Evolutionary conservation across 768 basidiomycete species (phyloP), one percentile per base, ranked within the genome.

Genomic region (Sporobolomyces pararoseus): DNA sequence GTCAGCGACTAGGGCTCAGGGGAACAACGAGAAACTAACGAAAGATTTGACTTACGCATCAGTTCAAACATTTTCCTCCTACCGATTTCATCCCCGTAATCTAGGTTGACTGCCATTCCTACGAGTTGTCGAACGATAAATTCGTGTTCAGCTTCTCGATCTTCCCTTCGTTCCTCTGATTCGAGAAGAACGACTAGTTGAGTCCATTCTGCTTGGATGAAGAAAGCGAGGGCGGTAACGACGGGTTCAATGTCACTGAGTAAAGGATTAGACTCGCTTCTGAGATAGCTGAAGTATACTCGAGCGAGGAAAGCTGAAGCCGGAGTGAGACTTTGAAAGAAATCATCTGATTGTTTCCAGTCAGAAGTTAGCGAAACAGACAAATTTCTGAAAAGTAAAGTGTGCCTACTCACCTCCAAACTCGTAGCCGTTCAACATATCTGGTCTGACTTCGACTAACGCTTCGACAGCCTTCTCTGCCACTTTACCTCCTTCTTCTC

Each of bases 41-140:
- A 46, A 16, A 42, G 23, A 35, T 5, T 13, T 16, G 19, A 86
- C 89, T 79, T 70, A 89, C 91, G 86, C 75, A 94, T 86, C 37
- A 94, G 86, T 58, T 85, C 83, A 76, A 89, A 89, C 88, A 93
- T 92, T 80, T 89, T 89, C 67, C 91, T 81, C 68, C 91, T 81
- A 5, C 95, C 94, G 68, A 89, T 89, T 79, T 96, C 92, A 80
- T 98, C 95, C 0, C 87, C 85, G 75, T 94, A 97, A 79, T 97
- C 94, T 32, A 92, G 82, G 69, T 88, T 85, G 4, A 88, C 83
- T 0, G 90, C 89, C 35, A 95, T 80, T 74, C 83, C 84, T 29
- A 96, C 83, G 78, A 97, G 83, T 79, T 97, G 91, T 0, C 85
- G 82, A n/a, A 95, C 82, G 10, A 91, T 80, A 65, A 89, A 87